Evolutionary conservation across 139 green algal species (phyloP).

Genomic region (Klebsormidium nitens): DNA sequence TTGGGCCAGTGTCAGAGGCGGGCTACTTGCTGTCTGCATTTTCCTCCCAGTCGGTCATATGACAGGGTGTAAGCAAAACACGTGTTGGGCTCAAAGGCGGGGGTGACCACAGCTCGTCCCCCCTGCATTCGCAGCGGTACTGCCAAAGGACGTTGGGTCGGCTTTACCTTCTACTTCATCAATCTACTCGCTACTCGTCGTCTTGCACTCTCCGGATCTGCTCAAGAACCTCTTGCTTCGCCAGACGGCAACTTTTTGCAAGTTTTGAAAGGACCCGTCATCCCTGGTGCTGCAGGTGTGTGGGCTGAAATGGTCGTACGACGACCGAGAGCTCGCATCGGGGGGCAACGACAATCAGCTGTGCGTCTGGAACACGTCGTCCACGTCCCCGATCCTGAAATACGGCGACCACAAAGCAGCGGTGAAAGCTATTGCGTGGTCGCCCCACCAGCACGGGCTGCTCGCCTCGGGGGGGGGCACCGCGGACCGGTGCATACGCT

Average conservation of each 20-base stretch:
- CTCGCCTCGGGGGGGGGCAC: slow-evolving; percentile 90
- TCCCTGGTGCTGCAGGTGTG: slow-evolving; percentile 49
- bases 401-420: slow-evolving; percentile 75
- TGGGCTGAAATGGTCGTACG: slow-evolving; percentile 73
- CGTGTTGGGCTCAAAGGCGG: too few relatives aligned
- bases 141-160: too few relatives aligned
- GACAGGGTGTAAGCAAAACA: too few relatives aligned
- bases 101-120: too few relatives aligned
- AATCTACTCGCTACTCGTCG: too few relatives aligned
- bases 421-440: slow-evolving; percentile 96
- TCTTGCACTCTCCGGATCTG: too few relatives aligned
- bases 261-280: neutral
- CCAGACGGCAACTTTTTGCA: neutral
- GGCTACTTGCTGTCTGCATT: too few relatives aligned
- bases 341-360: slow-evolving; percentile 83
- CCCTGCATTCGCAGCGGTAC: too few relatives aligned
- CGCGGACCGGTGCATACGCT: slow-evolving; percentile 89
- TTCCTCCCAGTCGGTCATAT: too few relatives aligned
- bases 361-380: neutral
- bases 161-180: too few relatives aligned
- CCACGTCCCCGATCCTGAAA: slow-evolving; percentile 47
- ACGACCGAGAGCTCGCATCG: slow-evolving; percentile 72
- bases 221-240: too few relatives aligned
- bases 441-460: slow-evolving; percentile 91
- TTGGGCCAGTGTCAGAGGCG: too few relatives aligned